Evolutionary conservation across 148 eudicot genomes (phyloP).

Genomic region (Arbutus unedo): DNA sequence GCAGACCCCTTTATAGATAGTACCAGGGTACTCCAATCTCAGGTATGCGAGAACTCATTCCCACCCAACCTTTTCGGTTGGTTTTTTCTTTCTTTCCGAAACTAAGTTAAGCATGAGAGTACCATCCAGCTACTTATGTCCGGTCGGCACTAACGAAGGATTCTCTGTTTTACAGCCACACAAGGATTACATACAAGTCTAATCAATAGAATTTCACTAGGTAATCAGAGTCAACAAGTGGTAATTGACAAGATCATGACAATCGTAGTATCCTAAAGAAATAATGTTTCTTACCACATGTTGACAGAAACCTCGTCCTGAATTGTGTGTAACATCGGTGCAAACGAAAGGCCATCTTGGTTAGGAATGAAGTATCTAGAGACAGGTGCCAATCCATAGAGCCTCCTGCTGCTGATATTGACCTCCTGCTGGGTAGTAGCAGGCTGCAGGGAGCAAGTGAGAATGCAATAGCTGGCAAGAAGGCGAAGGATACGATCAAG

Average conservation of each 20-base stretch:
- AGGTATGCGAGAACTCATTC: too few relatives aligned
- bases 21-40: too few relatives aligned
- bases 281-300: conserved; percentile 3
- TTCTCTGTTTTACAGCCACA: too few relatives aligned
- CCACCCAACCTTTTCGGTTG: too few relatives aligned
- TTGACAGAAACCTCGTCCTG: conserved; percentile 14
- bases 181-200: too few relatives aligned
- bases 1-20: too few relatives aligned
- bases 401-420: not conserved
- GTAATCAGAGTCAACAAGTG: too few relatives aligned
- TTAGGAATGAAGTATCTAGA: conserved; percentile 26
- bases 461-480: conserved; percentile 26
- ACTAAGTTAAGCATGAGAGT: too few relatives aligned
- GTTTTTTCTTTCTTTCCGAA: too few relatives aligned
- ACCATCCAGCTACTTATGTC: too few relatives aligned
- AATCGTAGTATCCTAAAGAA: not conserved
- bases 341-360: conserved; percentile 31
- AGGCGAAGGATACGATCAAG: conserved; percentile 29
- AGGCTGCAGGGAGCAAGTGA: conserved; percentile 20
- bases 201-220: too few relatives aligned
- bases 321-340: not conserved
- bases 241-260: not conserved
- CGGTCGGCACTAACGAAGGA: too few relatives aligned
- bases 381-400: conserved; percentile 32
- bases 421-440: not conserved